A percentile compares a stretch with the other conserved stretches of the same genome.
Conservation (phyloP, 768 basidiomycete genomes). For the Sarcomyxa edulis region DNA sequence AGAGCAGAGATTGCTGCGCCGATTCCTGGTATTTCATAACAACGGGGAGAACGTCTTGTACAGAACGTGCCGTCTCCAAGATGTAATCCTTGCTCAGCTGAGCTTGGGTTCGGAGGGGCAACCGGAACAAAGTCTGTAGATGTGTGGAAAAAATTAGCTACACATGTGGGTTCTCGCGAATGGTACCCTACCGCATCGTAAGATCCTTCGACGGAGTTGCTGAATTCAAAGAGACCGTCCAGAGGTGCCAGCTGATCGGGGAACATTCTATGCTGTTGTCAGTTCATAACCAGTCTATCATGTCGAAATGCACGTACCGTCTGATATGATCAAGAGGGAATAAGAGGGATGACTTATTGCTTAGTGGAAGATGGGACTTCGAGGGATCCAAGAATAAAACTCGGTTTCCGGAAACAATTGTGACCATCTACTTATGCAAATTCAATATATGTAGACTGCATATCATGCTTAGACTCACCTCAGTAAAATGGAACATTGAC, state of each 20-base stretch:
- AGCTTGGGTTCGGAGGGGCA: constrained; percentile 31
- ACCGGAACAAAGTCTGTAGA: constrained; percentile 38
- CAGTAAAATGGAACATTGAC: constrained; percentile 48
- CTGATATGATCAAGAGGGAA: constrained; percentile 28
- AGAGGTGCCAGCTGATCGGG: constrained; percentile 34
- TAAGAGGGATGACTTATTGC: constrained; percentile 22
- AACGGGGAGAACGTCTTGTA: constrained; percentile 14
- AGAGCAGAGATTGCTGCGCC: constrained; percentile 34
- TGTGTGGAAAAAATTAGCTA: constrained; percentile 2
- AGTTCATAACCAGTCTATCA: not conserved
- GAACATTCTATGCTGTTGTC: constrained; percentile 17
- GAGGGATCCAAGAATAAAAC: constrained; percentile 42
- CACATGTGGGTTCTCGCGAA: not conserved
- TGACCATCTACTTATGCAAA: constrained; percentile 25
- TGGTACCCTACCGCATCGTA: constrained; percentile 35
- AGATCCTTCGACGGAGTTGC: constrained; percentile 11
- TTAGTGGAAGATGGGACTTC: constrained; percentile 31
- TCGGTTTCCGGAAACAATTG: constrained; percentile 23
- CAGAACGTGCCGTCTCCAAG: constrained; percentile 16
- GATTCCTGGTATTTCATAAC: constrained; percentile 25
- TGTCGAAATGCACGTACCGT: constrained; percentile 17
- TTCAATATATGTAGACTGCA: not conserved
- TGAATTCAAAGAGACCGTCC: constrained; percentile 36
- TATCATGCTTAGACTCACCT: constrained; percentile 24
- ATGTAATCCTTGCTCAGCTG: constrained; percentile 19